Conservation (phyloP, 106 monocot genomes). For the Narthecium ossifragum region DNA sequence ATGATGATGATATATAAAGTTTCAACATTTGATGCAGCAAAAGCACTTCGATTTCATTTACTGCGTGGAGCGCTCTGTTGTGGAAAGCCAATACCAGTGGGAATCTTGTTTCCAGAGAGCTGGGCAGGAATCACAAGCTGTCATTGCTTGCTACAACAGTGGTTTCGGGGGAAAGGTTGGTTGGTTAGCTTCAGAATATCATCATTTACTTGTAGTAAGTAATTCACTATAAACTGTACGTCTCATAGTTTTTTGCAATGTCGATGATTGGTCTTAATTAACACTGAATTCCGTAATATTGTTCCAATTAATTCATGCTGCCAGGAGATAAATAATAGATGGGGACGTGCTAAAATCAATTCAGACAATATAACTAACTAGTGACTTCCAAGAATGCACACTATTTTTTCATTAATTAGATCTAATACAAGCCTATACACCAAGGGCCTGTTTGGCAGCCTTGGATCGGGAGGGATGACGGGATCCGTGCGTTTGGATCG, state of each 20-base stretch:
- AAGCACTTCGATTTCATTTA: constrained; percentile 77
- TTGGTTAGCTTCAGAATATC: background rate
- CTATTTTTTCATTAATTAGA: too few species aligned
- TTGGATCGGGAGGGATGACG: too few species aligned
- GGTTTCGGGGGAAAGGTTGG: constrained; percentile 62
- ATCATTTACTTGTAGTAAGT: background rate
- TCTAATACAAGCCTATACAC: too few species aligned
- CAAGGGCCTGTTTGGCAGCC: too few species aligned
- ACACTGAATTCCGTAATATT: background rate
- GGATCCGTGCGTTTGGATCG: too few species aligned
- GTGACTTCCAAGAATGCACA: too few species aligned
- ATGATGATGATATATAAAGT: background rate
- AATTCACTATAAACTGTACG: background rate
- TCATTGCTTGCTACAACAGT: constrained; percentile 51
- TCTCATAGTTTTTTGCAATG: background rate
- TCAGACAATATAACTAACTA: too few species aligned
- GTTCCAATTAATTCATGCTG: background rate
- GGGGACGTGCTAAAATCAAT: too few species aligned
- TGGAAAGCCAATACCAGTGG: constrained; percentile 63
- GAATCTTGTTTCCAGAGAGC: constrained; percentile 63
- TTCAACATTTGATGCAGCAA: constrained; percentile 31
- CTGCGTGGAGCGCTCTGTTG: constrained; percentile 68
- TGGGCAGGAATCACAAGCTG: constrained; percentile 48
- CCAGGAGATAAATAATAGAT: too few species aligned
- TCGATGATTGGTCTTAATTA: too few species aligned